Percentiles rank a stretch among this genome's conserved stretches.
Conservation (phyloP, 257 asterid species). For the Salvia rosmarinus region DNA sequence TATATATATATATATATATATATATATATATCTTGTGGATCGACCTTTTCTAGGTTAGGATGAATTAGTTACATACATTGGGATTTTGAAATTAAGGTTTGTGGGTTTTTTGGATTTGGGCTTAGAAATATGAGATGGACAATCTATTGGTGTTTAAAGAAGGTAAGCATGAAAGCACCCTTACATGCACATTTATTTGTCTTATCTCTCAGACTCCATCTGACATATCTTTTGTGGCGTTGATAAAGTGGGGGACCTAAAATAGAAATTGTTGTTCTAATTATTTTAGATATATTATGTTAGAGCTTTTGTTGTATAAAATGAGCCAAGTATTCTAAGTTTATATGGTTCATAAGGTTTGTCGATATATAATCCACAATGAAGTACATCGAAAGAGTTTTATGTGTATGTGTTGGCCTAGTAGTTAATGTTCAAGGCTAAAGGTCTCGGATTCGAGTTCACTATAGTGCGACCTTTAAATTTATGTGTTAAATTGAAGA, state of each 20-base stretch:
- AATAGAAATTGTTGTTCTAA: slow-evolving; percentile 38
- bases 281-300: slow-evolving; percentile 9
- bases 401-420: too few species aligned
- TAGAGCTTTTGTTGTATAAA: slow-evolving; percentile 40
- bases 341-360: slow-evolving; percentile 33
- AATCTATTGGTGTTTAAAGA: slow-evolving; percentile 25
- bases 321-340: slow-evolving; percentile 36
- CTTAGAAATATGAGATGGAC: slow-evolving; percentile 32
- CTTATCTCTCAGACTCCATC: slow-evolving; percentile 51
- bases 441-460: too few species aligned
- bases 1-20: too few species aligned
- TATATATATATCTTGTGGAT: too few species aligned
- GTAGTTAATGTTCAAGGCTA: too few species aligned
- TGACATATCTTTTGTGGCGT: slow-evolving; percentile 46
- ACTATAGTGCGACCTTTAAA: too few species aligned
- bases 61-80: neutral
- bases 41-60: neutral
- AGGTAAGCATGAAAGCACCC: slow-evolving; percentile 40
- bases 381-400: neutral
- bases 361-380: slow-evolving; percentile 4
- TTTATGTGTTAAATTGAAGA: too few species aligned
- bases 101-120: neutral
- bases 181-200: slow-evolving; percentile 55
- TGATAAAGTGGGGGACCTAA: slow-evolving; percentile 64
- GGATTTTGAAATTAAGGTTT: neutral